A percentile compares a stretch with the other conserved stretches of the same genome.
These are phyloP conservation scores for Neurospora sp. DNA, from an alignment of 495 filamentous ascomycete genomes.

Conservation along the genomic window DNA sequence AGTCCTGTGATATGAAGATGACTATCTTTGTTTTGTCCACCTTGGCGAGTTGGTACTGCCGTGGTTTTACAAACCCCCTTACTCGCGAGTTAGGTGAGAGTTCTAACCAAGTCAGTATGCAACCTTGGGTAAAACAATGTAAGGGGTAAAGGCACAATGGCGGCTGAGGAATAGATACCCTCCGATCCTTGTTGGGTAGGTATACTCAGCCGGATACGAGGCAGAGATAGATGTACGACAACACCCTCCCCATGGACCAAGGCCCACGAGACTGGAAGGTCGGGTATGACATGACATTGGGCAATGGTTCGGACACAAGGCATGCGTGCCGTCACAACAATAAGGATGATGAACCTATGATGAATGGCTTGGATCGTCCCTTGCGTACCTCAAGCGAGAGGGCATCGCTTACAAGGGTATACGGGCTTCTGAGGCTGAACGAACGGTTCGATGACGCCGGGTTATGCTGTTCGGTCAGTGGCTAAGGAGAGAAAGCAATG, in stretches of 20 bases:
- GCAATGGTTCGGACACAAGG: neutral
- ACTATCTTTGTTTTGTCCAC: neutral
- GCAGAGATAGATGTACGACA: neutral
- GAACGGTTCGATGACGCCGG: neutral
- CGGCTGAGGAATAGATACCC: neutral
- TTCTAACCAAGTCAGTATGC: neutral
- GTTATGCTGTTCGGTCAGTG: neutral
- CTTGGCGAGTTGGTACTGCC: neutral
- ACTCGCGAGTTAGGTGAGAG: neutral
- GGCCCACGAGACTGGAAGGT: neutral
- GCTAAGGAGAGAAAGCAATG: neutral
- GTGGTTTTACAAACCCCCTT: neutral
- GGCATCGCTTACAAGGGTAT: neutral
- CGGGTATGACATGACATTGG: neutral
- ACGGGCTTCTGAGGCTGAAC: neutral
- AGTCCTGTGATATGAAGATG: neutral
- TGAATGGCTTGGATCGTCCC: neutral
- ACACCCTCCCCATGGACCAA: neutral
- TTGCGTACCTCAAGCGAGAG: neutral
- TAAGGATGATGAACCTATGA: neutral
- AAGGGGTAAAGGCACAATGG: neutral
- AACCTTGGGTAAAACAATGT: neutral
- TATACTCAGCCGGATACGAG: neutral
- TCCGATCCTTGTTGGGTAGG: neutral
- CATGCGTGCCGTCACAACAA: neutral